Conservation (phyloP, 352 stramenopile species). For the Phytophthora boehmeriae region DNA sequence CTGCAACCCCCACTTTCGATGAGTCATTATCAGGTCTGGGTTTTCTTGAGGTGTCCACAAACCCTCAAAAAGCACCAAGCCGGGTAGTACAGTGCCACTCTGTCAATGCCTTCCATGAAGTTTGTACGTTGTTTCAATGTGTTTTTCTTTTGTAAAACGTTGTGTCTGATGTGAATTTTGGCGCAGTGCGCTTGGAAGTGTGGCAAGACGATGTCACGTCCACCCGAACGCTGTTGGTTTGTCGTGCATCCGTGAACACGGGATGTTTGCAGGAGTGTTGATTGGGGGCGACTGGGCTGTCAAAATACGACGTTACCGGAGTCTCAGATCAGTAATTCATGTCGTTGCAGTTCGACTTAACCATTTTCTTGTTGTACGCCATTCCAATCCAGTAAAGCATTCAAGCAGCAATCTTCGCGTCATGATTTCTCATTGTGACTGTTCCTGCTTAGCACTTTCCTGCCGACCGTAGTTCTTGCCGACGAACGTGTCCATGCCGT, state of each 20-base stretch:
- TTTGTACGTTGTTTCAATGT: slow-evolving; percentile 24
- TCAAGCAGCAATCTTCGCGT: background rate
- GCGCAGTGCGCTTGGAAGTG: slow-evolving; percentile 76
- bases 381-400: background rate
- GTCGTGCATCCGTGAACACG: slow-evolving; percentile 69
- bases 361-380: too few species aligned
- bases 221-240: slow-evolving; percentile 78
- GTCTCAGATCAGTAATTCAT: slow-evolving; percentile 3
- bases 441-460: background rate
- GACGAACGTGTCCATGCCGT: slow-evolving; percentile 82
- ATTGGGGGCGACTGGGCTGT: slow-evolving; percentile 42
- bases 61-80: too few species aligned
- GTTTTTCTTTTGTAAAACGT: slow-evolving; percentile 1
- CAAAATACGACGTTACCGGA: slow-evolving; percentile 48
- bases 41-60: too few species aligned
- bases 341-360: too few species aligned
- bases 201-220: slow-evolving; percentile 57
- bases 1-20: too few species aligned
- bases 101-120: slow-evolving; percentile 76
- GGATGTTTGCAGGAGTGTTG: slow-evolving; percentile 78
- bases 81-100: too few species aligned
- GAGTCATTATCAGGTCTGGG: too few species aligned
- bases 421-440: slow-evolving; percentile 28
- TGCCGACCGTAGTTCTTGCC: slow-evolving; percentile 48
- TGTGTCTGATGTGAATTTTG: slow-evolving; percentile 5